Percentiles rank a stretch among this genome's conserved stretches.
Conservation (phyloP, 208 protist species). For the Acanthamoeba triangularis region DNA sequence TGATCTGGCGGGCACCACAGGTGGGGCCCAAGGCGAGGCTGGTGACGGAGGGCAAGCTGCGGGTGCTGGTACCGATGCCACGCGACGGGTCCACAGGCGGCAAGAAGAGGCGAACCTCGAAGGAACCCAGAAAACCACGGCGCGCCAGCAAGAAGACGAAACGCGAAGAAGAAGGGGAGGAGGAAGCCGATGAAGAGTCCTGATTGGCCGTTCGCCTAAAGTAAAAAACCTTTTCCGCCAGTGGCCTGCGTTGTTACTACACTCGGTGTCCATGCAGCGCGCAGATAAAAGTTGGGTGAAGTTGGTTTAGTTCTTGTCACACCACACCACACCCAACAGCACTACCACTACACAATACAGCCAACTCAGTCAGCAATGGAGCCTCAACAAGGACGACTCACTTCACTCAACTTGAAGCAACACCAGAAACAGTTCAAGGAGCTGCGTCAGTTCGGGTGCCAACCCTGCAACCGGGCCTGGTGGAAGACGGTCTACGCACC, state of each 20-base stretch:
- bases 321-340: too few species aligned
- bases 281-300: too few species aligned
- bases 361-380: too few species aligned
- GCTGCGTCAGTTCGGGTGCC: slow-evolving; percentile 13
- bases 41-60: slow-evolving; percentile 2
- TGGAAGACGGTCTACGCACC: neutral
- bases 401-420: neutral
- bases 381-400: neutral
- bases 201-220: too few species aligned
- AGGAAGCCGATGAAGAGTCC: neutral
- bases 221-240: too few species aligned
- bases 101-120: neutral
- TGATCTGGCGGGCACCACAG: too few species aligned
- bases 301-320: too few species aligned
- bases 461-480: neutral
- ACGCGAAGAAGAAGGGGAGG: neutral
- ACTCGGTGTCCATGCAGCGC: too few species aligned
- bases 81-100: neutral
- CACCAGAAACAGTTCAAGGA: slow-evolving; percentile 1
- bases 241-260: too few species aligned
- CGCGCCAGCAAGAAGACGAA: neutral
- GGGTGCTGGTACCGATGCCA: slow-evolving; percentile 12
- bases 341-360: too few species aligned
- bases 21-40: slow-evolving; percentile 15
- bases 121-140: slow-evolving; percentile 17